Evolutionary conservation across 768 basidiomycete species (phyloP).

Genomic region (Lentinula aciculospora): DNA sequence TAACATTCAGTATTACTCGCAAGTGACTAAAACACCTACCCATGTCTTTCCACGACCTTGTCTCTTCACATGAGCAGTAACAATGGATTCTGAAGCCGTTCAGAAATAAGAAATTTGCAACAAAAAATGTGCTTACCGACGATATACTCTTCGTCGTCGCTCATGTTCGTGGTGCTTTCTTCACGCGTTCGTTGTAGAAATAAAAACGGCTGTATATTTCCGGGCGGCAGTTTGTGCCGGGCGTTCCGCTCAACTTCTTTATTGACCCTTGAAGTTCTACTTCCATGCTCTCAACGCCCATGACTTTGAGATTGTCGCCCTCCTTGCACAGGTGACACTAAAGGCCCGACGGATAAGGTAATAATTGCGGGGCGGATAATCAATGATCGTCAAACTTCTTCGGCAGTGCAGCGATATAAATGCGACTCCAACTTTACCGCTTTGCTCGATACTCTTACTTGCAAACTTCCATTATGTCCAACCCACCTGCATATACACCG

Average conservation of each 20-base stretch:
- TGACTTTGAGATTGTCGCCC: too few species aligned
- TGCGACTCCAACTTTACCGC: too few species aligned
- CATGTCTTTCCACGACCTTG: conserved; percentile 35
- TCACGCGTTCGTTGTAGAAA: neutral
- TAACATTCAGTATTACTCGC: conserved; percentile 9
- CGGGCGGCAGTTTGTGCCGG: too few species aligned
- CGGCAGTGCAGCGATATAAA: too few species aligned
- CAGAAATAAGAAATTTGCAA: neutral
- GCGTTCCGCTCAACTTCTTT: too few species aligned
- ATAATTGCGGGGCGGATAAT: too few species aligned
- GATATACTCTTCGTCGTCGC: conserved; percentile 53
- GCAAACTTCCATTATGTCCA: neutral
- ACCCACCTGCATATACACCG: neutral
- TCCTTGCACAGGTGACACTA: too few species aligned
- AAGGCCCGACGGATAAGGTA: too few species aligned
- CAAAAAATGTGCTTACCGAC: conserved; percentile 43
- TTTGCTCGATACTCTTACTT: neutral
- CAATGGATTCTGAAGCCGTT: conserved; percentile 40
- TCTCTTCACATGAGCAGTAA: conserved; percentile 44
- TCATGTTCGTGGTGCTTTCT: conserved; percentile 12
- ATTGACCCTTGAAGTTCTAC: too few species aligned
- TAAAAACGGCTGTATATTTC: too few species aligned
- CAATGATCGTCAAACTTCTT: too few species aligned
- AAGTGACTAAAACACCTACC: conserved; percentile 30
- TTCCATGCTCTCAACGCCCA: too few species aligned